Base-by-base conservation (phyloP, 2,329 filamentous ascomycete genomes). In the Fonsecaea nubica region DNA sequence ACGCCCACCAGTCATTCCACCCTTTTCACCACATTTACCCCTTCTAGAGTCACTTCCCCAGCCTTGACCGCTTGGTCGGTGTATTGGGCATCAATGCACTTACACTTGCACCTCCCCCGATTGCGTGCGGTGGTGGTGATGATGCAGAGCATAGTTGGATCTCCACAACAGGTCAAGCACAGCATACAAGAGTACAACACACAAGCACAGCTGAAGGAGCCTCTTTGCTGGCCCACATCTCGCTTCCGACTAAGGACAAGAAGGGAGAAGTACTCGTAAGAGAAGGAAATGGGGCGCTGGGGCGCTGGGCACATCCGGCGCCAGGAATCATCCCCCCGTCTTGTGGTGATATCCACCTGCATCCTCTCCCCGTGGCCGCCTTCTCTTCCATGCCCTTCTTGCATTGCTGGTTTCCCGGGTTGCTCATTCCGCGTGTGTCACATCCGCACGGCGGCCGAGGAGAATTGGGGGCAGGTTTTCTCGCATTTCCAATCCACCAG, bases 311-410 rank as follows among this genome's bases (percentile, higher is more conserved):
- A 52, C 33, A 55, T 59, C 59, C 59, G 64, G 59, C 25, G 10
- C 25, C 59, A 63, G 35, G 48, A 54, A 45, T 50, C 55, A 40
- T 62, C 54, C 60, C 64, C 64, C 64, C 64, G 52, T 50, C 9
- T 21, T 50, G 18, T 10, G 21, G 45, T 50, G 45, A 30, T 21
- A 50, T 50, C 45, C 45, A 50, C 45, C 21, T 25, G 8, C 7
- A 12, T 25, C 2, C 21, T 25, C 45, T 30, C 25, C 7, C 40
- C 15, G 15, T n/a, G 40, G n/a, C 15, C 40, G 13, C n/a, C 40
- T 42, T 42, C n/a, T 42, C 15, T 4, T 7, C 40, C 13, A 42
- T 7, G 40, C 13, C 21, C 45, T 32, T 32, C 18, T 50, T 12
- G 45, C 21, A 18, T 21, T 30, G 25, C 25, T 50, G 45, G 45